Evolutionary conservation across 305 asterid genomes (phyloP), one percentile per base, ranked within the genome.

Genomic region (Salvia sclarea): DNA sequence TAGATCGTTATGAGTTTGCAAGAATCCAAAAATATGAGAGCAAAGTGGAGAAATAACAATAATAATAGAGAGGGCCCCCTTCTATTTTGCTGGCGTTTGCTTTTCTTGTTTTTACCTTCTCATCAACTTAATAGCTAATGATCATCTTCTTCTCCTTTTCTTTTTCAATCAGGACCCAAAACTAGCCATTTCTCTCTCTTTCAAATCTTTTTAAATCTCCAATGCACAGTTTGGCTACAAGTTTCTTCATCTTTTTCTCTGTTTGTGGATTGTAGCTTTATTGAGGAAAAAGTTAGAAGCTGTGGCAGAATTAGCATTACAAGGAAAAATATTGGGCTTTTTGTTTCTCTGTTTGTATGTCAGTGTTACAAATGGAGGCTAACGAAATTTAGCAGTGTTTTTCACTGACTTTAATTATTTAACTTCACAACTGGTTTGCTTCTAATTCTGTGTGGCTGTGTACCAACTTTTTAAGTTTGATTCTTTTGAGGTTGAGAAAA

Each of bases 311-410:
- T 57, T 40, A 21, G 16, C 37, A 28, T 31, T 22, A 18, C 24
- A 48, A 31, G 5, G 31, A 17, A 8, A 71, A 71, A 77, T 38
- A 66, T 62, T 61, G 79, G 61, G 61, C 30, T 71, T 72, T 78
- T 57, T 4, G 76, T 31, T 1, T 8, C 74, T 49, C 31, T 79
- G 52, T 64, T 33, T 78, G 17, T 49, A 5, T 55, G 55, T 58
- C 60, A 64, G 68, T 64, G 61, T 66, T 70, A 50, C 43, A 6
- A 71, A 89, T 89, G 95, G 95, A 89, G 72, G 95, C 92, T 35
- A 72, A 84, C 70, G 96, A 89, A 80, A 70, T 84, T 69, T 82
- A 81, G 82, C 78, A 71, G 79, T 53, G 28, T 44, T 56, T 77
- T 70, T 49, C 33, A 24, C 58, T 44, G 63, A 24, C 25, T 28